Conservation (phyloP, 768 basidiomycete genomes). For the Calvatia gigantea region DNA sequence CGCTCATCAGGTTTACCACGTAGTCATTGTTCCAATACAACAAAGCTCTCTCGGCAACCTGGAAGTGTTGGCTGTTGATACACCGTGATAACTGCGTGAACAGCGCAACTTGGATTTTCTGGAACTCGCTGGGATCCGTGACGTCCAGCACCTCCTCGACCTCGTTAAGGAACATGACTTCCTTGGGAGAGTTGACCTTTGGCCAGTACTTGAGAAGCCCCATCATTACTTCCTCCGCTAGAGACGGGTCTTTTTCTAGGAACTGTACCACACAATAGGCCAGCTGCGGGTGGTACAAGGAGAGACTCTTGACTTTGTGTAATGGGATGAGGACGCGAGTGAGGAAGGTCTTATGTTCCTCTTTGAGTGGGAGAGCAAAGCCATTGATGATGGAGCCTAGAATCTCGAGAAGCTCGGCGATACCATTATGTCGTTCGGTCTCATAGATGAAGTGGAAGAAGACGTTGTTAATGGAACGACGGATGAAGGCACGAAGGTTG, state of each 20-base stretch:
- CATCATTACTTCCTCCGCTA: constrained; percentile 94
- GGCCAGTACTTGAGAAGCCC: constrained; percentile 98
- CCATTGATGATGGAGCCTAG: constrained; percentile 99
- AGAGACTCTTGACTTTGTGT: constrained; percentile 97
- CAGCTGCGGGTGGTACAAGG: constrained; percentile 97
- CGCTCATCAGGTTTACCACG: constrained; percentile 98
- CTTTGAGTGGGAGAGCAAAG: constrained; percentile 95
- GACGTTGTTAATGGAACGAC: constrained; percentile 98
- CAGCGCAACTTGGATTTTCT: constrained; percentile 88
- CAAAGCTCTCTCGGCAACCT: constrained; percentile 95
- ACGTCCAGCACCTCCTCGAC: constrained; percentile 99
- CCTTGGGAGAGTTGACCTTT: constrained; percentile 98
- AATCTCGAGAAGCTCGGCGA: constrained; percentile 97
- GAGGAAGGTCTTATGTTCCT: constrained; percentile 98
- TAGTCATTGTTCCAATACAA: constrained; percentile 99
- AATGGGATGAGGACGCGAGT: constrained; percentile 91
- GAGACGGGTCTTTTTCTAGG: constrained; percentile 88
- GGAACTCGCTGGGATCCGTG: constrained; percentile 94
- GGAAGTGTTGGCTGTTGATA: constrained; percentile 99
- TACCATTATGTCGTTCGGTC: constrained; percentile 98
- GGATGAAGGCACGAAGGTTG: constrained; percentile 96
- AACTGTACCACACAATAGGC: constrained; percentile 99
- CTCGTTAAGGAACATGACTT: constrained; percentile 99
- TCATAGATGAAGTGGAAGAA: constrained; percentile 99
- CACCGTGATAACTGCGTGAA: constrained; percentile 95